Evolutionary conservation across 2,329 filamentous ascomycete genomes (phyloP).

Genomic region (Colletotrichum plurivorum): DNA sequence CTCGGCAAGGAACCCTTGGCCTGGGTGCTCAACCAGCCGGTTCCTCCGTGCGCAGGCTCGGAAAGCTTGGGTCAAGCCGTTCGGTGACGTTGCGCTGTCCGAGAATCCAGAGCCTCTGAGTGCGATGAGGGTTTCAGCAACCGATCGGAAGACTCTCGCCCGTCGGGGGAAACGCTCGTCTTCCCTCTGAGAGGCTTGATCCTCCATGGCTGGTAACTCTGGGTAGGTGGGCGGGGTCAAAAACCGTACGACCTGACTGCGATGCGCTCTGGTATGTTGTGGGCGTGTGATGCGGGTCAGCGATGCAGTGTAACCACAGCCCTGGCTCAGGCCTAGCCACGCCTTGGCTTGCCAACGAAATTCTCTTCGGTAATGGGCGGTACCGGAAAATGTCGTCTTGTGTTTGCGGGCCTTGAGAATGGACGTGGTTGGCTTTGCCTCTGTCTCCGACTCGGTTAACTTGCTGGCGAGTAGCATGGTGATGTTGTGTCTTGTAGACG

Average conservation of each 20-base stretch:
- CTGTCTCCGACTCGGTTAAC: neutral
- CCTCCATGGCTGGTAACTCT: neutral
- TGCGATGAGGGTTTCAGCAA: slow-evolving; percentile 1
- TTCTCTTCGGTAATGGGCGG: neutral
- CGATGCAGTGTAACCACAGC: slow-evolving; percentile 35
- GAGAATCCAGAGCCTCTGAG: slow-evolving; percentile 10
- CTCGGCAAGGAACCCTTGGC: slow-evolving; percentile 30
- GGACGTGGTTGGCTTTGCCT: neutral
- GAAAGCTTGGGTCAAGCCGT: slow-evolving; percentile 35
- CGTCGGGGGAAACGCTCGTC: neutral
- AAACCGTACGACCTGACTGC: slow-evolving; percentile 11
- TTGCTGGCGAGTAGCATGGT: neutral
- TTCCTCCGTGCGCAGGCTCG: slow-evolving; percentile 21
- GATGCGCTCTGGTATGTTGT: neutral
- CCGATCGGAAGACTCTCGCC: slow-evolving; percentile 4
- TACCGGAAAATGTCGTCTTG: neutral
- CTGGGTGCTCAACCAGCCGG: neutral
- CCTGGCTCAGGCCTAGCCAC: slow-evolving; percentile 2
- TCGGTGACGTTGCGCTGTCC: slow-evolving; percentile 18
- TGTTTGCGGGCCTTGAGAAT: neutral
- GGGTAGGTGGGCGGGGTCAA: neutral
- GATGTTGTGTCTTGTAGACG: slow-evolving; percentile 5
- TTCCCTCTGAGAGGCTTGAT: slow-evolving; percentile 1
- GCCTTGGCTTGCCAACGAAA: slow-evolving; percentile 19
- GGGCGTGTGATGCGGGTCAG: slow-evolving; percentile 31